Conservation (phyloP, 768 basidiomycete species). For the Dacryopinax spathularia region DNA sequence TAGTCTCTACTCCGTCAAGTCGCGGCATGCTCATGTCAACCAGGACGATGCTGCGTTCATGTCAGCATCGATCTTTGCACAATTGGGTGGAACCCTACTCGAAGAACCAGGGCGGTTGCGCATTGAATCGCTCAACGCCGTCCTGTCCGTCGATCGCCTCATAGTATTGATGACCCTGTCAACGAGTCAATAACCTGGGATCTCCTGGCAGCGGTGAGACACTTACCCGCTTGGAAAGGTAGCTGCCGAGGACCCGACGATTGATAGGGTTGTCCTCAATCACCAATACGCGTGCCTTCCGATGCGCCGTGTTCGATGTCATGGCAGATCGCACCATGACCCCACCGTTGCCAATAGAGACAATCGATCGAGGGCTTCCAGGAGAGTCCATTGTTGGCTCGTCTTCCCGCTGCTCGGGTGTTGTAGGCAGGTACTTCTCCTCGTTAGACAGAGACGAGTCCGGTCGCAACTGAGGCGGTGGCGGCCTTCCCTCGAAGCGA, state of each 20-base stretch:
- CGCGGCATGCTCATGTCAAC: slow-evolving; percentile 88
- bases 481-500: not conserved
- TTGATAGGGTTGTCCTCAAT: slow-evolving; percentile 87
- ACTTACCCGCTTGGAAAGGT: slow-evolving; percentile 24
- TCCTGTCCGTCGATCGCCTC: slow-evolving; percentile 76
- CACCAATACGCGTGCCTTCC: slow-evolving; percentile 42
- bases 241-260: slow-evolving; percentile 47
- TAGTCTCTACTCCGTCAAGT: slow-evolving; percentile 82
- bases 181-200: slow-evolving; percentile 26
- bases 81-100: slow-evolving; percentile 38
- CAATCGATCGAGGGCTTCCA: slow-evolving; percentile 21
- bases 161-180: slow-evolving; percentile 54
- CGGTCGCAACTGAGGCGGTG: not conserved
- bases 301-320: slow-evolving; percentile 35
- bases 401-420: not conserved
- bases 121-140: slow-evolving; percentile 60
- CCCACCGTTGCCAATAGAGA: slow-evolving; percentile 27
- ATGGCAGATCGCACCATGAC: slow-evolving; percentile 50
- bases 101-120: slow-evolving; percentile 51
- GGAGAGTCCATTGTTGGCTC: slow-evolving; percentile 16
- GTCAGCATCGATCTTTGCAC: slow-evolving; percentile 3
- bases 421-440: not conserved
- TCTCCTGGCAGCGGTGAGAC: slow-evolving; percentile 26
- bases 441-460: not conserved
- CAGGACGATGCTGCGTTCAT: slow-evolving; percentile 51